Percentiles rank a stretch among this genome's conserved stretches.
phyloP scores from a whole-genome alignment of 73 alveolate genomes.

The Paramecium sexaurelia region DNA sequence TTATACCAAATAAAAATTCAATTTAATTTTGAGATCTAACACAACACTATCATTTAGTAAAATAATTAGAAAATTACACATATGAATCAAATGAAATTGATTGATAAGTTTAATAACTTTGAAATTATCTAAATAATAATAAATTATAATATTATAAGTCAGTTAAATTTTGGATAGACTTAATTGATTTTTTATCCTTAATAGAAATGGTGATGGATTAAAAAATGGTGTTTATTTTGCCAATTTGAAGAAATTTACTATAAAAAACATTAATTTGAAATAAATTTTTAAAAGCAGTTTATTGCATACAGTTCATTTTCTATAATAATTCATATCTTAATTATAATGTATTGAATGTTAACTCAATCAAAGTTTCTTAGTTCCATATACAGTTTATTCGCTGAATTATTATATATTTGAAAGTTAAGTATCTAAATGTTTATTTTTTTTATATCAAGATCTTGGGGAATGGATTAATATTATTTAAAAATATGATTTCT shows the following conservation, averaged over 20 bases:
- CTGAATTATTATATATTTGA: neutral
- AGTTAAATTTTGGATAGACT: no score
- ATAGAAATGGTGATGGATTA: no score
- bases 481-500: neutral
- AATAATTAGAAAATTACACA: neutral
- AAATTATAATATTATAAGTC: no score
- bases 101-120: neutral
- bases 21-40: neutral
- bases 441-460: neutral
- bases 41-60: neutral
- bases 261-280: neutral
- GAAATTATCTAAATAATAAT: no score
- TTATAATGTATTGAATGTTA: neutral
- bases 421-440: neutral
- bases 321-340: neutral
- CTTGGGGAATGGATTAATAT: neutral
- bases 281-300: neutral
- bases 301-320: neutral
- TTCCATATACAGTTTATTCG: neutral
- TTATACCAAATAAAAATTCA: neutral
- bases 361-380: neutral
- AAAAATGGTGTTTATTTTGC: no score
- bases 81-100: neutral
- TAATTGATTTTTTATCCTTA: no score
- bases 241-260: neutral